Conservation (phyloP, 192 early-diverging fungal species). For the Obelidium mucronatum region DNA sequence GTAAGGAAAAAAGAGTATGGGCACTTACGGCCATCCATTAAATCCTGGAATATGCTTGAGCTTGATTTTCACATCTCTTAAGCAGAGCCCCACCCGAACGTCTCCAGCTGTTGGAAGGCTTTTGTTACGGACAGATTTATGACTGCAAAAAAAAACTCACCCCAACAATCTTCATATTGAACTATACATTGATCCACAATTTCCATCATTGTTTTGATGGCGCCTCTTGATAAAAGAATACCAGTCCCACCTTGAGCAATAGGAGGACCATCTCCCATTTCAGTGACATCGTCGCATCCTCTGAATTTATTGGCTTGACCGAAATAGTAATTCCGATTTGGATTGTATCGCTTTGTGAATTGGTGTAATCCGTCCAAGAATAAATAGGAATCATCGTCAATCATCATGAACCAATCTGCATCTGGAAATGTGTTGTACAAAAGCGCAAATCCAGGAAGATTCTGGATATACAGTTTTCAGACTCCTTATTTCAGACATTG, state of each 20-base stretch:
- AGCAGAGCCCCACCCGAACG: conserved; percentile 45
- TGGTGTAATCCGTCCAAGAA: conserved; percentile 57
- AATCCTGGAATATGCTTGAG: conserved; percentile 23
- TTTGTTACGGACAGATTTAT: too few species aligned
- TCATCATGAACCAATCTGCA: conserved; percentile 68
- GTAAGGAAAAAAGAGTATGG: conserved; percentile 43
- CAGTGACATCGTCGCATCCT: conserved; percentile 60
- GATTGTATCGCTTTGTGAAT: conserved; percentile 40
- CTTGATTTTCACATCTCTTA: conserved; percentile 44
- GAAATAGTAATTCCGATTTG: conserved; percentile 47
- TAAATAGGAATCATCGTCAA: conserved; percentile 71
- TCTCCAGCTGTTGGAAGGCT: conserved; percentile 51
- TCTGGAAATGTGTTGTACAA: conserved; percentile 58
- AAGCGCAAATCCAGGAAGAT: conserved; percentile 58
- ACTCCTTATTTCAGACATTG: background rate
- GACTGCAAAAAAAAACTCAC: conserved; percentile 49
- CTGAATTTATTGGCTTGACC: conserved; percentile 54
- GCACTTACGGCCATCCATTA: conserved; percentile 35
- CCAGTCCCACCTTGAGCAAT: conserved; percentile 69
- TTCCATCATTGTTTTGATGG: conserved; percentile 46
- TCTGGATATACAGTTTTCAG: conserved; percentile 52
- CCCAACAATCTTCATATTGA: conserved; percentile 40
- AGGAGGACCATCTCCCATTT: conserved; percentile 51
- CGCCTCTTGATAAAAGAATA: conserved; percentile 59
- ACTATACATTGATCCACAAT: conserved; percentile 38